Evolutionary conservation across 768 basidiomycete species (phyloP).

Genomic region (Podaxis sp.): DNA sequence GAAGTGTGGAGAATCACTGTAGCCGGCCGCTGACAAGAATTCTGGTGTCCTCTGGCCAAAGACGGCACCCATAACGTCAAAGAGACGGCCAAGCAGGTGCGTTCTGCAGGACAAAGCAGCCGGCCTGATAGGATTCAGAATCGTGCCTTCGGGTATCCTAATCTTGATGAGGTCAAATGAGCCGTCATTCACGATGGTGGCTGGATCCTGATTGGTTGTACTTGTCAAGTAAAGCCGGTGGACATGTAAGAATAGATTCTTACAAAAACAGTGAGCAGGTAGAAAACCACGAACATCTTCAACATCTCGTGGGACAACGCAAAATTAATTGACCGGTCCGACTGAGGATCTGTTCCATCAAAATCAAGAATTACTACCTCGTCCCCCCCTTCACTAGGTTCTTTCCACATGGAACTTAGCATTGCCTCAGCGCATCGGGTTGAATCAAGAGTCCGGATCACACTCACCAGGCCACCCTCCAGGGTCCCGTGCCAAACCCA

Average conservation of each 20-base stretch:
- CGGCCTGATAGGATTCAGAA: conserved; percentile 28
- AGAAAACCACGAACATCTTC: conserved; percentile 27
- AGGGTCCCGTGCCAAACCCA: conserved; percentile 26
- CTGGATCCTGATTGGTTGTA: conserved; percentile 21
- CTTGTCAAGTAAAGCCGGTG: neutral
- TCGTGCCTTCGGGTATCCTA: conserved; percentile 27
- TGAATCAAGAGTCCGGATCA: neutral
- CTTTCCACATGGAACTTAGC: conserved; percentile 26
- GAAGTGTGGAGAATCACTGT: conserved; percentile 28
- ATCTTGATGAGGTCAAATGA: conserved; percentile 30
- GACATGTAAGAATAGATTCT: neutral
- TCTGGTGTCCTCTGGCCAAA: conserved; percentile 28
- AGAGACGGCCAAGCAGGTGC: conserved; percentile 27
- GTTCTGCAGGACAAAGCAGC: conserved; percentile 31
- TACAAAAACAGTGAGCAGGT: conserved; percentile 28
- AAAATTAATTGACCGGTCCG: conserved; percentile 24
- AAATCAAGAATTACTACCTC: conserved; percentile 28
- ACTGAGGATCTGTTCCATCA: conserved; percentile 28
- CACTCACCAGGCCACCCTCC: conserved; percentile 23
- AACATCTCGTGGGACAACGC: conserved; percentile 23
- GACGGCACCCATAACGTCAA: conserved; percentile 28
- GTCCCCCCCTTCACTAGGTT: conserved; percentile 21
- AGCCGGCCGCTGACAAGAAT: conserved; percentile 30
- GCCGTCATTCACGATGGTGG: conserved; percentile 30
- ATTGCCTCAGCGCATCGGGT: neutral